Evolutionary conservation across 1,284 basidiomycete genomes (phyloP), one percentile per base, ranked within the genome.

Genomic region (Sporisorium graminicola): DNA sequence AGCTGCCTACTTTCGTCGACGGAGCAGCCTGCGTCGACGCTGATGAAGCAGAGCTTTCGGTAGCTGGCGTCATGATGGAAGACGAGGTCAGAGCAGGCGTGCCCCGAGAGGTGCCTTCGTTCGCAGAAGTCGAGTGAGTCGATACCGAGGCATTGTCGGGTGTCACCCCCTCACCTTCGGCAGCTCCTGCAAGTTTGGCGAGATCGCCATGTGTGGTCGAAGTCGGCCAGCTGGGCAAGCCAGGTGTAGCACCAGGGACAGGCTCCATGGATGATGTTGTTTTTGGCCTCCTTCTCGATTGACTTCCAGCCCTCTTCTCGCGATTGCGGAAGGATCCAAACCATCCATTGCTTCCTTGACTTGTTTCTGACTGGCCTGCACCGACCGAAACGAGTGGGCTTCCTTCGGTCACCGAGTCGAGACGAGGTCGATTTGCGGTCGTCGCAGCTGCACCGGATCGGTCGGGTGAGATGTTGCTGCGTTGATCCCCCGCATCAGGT

Each of bases 251-350:
- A 20, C 53, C 42, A 4, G 18, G 50, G 27, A 55, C 9, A 18
- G 63, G 50, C 2, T 76, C 74, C 35, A 60, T 46, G 18, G 74
- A 43, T 6, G 74, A 68, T 1, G 62, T 58, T 9, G 68, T 69
- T 52, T 76, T 76, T 7, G 74, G 74, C 22, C 74, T 64, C 5
- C 74, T 56, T 29, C 53, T 56, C 8, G 74, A 76, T 53, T 72
- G 68, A 43, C 74, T 76, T 14, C 62, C 66, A 1, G 76, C 65
- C 47, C 74, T 33, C 49, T 69, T 73, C 31, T 73, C 70, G 12
- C 76, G 67, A 22, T 69, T 72, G 31, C 76, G 66, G 60, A 78
- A 74, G 24, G 70, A 71, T 24, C 67, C 76, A 50, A 78, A 78
- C 76, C 76, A 78, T 43, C 76, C 68, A 16, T 72, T 72, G 22